These are phyloP conservation scores for Hanseniaspora nectarophila DNA, from an alignment of 805 yeast genomes.

Conservation along the genomic window DNA sequence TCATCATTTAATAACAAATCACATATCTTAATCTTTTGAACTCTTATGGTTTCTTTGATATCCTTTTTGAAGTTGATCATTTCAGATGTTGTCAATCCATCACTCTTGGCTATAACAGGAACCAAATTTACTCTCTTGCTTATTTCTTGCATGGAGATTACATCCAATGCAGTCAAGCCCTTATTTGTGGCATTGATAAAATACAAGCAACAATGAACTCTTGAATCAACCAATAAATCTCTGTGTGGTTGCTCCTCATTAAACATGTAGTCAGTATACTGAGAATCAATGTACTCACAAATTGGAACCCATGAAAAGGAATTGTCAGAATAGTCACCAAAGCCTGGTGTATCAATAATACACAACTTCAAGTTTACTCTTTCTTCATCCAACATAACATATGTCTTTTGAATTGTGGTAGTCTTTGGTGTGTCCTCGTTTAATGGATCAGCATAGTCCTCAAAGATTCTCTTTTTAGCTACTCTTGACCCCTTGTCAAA, in stretches of 20 bases:
- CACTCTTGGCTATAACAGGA: slow-evolving; percentile 75
- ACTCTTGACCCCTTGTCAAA: slow-evolving; percentile 14
- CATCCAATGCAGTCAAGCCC: slow-evolving; percentile 53
- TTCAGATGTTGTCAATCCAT: slow-evolving; percentile 52
- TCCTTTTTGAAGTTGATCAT: slow-evolving; percentile 40
- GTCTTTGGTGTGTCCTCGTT: slow-evolving; percentile 40
- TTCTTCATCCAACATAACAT: slow-evolving; percentile 48
- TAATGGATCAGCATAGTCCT: slow-evolving; percentile 37
- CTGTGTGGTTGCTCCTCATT: slow-evolving; percentile 72
- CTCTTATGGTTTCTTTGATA: slow-evolving; percentile 39
- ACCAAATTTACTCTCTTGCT: slow-evolving; percentile 64
- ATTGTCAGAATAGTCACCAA: slow-evolving; percentile 60
- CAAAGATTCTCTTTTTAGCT: slow-evolving; percentile 29
- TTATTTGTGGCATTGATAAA: slow-evolving; percentile 61
- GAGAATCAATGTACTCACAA: slow-evolving; percentile 66
- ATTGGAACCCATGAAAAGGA: slow-evolving; percentile 56
- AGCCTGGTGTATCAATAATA: slow-evolving; percentile 65
- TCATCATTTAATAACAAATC: slow-evolving; percentile 35
- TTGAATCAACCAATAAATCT: slow-evolving; percentile 39
- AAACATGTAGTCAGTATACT: slow-evolving; percentile 52
- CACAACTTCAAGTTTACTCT: slow-evolving; percentile 48
- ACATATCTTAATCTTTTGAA: slow-evolving; percentile 48
- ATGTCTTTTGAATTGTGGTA: slow-evolving; percentile 27
- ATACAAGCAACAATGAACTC: slow-evolving; percentile 79
- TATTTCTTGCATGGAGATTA: slow-evolving; percentile 59